These are phyloP conservation scores for Toxicodendron radicans DNA, from an alignment of 345 rosid species.

Conservation along the genomic window DNA sequence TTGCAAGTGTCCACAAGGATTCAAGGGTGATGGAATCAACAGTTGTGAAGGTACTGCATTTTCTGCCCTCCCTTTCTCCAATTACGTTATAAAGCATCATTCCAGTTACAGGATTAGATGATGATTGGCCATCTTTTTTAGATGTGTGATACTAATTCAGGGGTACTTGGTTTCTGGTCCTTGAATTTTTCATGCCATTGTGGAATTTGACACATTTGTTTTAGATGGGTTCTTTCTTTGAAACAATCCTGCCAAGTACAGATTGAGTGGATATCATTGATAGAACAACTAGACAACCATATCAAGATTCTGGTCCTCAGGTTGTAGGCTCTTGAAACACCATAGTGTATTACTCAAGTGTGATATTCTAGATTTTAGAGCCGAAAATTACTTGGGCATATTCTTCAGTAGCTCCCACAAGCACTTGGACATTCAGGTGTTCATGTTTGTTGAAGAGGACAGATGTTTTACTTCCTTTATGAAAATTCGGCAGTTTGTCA, in stretches of 20 bases:
- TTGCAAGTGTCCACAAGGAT: slow-evolving; percentile 90
- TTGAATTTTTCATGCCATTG: too few relatives aligned
- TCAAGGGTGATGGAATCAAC: slow-evolving; percentile 81
- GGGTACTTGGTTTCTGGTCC: too few relatives aligned
- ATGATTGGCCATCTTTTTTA: not conserved
- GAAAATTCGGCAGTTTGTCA: not conserved
- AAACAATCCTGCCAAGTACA: not conserved
- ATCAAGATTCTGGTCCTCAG: not conserved
- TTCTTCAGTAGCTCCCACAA: not conserved
- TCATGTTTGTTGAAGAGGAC: not conserved
- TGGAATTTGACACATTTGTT: not conserved
- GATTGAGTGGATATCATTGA: not conserved
- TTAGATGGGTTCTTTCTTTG: not conserved
- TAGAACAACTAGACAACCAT: not conserved
- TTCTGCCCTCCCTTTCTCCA: not conserved
- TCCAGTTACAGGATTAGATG: not conserved
- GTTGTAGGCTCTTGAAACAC: not conserved
- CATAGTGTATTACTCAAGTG: too few relatives aligned
- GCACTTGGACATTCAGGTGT: not conserved
- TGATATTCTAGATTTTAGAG: too few relatives aligned
- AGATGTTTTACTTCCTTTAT: not conserved
- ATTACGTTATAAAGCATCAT: not conserved
- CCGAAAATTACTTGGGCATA: too few relatives aligned
- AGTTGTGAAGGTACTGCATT: slow-evolving; percentile 63
- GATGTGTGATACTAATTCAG: too few relatives aligned